phyloP scores from a whole-genome alignment of 2,329 filamentous ascomycete species.

The Colletotrichum tropicicola region DNA sequence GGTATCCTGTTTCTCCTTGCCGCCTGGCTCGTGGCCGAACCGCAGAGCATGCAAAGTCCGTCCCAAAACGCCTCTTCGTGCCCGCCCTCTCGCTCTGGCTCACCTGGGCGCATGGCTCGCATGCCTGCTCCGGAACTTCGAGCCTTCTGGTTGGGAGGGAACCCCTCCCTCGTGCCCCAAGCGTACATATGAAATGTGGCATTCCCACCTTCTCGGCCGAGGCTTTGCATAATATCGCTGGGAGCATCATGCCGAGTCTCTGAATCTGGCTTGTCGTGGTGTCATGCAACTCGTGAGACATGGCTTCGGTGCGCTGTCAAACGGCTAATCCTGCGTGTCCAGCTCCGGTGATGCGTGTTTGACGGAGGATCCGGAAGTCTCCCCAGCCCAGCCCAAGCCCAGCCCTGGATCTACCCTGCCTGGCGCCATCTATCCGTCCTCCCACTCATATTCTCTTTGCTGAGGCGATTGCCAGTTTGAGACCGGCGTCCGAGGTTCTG shows the following conservation, averaged over 20 bases:
- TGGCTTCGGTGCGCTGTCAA: constrained; percentile 19
- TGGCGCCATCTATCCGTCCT: background rate
- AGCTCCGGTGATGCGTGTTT: constrained; percentile 1
- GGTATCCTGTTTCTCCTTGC: background rate
- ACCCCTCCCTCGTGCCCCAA: background rate
- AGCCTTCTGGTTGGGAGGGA: background rate
- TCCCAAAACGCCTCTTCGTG: too few relatives aligned
- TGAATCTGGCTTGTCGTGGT: constrained; percentile 8
- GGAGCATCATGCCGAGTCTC: constrained; percentile 1
- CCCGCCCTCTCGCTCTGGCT: too few relatives aligned
- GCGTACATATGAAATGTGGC: background rate
- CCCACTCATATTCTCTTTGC: background rate
- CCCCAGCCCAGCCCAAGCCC: background rate
- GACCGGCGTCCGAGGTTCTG: background rate
- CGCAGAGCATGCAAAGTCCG: constrained; percentile 1
- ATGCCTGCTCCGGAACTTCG: background rate
- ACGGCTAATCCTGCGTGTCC: constrained; percentile 4
- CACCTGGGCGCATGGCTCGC: background rate
- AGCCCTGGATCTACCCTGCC: background rate
- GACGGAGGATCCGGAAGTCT: background rate
- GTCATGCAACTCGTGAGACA: constrained; percentile 15
- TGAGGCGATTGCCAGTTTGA: background rate
- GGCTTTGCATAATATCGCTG: background rate
- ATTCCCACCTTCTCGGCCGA: constrained; percentile 22
- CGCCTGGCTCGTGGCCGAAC: background rate